Conservation (phyloP, 805 yeast species). For the Myxozyma lipomycoides region DNA sequence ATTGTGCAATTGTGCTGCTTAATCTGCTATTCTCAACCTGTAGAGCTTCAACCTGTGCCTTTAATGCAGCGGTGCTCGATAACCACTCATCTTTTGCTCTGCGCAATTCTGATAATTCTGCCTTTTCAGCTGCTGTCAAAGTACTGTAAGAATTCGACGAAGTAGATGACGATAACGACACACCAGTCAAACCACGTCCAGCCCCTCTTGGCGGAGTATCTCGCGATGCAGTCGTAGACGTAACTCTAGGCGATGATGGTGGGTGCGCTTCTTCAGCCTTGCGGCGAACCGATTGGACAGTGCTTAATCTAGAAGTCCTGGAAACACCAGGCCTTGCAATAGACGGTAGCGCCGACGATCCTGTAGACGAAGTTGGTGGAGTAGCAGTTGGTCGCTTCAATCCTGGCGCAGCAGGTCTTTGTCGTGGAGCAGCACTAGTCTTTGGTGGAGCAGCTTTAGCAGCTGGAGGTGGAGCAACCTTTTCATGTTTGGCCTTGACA, state of each 20-base stretch:
- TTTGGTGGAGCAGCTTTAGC: slow-evolving; percentile 21
- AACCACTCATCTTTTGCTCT: slow-evolving; percentile 52
- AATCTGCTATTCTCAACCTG: slow-evolving; percentile 36
- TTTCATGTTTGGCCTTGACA: slow-evolving; percentile 47
- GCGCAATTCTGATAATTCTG: slow-evolving; percentile 50
- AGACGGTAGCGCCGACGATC: neutral
- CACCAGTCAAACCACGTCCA: slow-evolving; percentile 27
- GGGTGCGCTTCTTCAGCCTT: too few relatives aligned
- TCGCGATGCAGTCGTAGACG: too few relatives aligned
- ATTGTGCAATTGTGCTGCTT: slow-evolving; percentile 37
- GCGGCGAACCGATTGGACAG: too few relatives aligned
- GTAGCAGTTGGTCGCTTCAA: slow-evolving; percentile 7
- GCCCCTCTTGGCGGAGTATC: slow-evolving; percentile 14
- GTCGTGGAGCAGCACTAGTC: slow-evolving; percentile 19
- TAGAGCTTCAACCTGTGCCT: slow-evolving; percentile 35
- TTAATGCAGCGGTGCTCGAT: slow-evolving; percentile 37
- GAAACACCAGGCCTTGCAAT: too few relatives aligned
- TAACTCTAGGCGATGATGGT: too few relatives aligned
- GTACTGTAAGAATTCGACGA: slow-evolving; percentile 9
- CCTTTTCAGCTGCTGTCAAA: slow-evolving; percentile 36
- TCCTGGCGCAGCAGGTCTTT: slow-evolving; percentile 12
- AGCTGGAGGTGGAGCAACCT: slow-evolving; percentile 33
- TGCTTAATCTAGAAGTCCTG: too few relatives aligned
- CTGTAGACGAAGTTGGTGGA: slow-evolving; percentile 1
- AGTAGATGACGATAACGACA: slow-evolving; percentile 17